phyloP scores from a whole-genome alignment of 129 eudicot species.

The Saposhnikovia divaricata region DNA sequence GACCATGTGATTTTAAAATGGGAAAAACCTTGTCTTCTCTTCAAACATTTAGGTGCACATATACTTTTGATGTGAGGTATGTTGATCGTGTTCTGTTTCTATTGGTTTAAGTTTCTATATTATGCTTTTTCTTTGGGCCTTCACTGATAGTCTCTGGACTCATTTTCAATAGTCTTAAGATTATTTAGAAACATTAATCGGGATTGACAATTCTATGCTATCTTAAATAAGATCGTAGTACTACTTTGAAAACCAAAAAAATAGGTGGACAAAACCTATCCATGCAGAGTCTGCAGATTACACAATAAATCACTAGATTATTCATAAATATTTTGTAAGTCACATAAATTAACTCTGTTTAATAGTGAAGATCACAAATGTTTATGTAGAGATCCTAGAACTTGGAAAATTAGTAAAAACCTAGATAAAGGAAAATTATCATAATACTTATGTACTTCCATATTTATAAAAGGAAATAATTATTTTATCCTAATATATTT shows the following conservation, averaged over 20 bases:
- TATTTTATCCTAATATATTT: neutral
- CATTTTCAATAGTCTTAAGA: neutral
- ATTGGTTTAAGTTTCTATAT: neutral
- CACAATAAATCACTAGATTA: neutral
- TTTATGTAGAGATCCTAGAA: neutral
- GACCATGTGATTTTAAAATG: slow-evolving; percentile 93
- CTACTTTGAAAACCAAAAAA: neutral
- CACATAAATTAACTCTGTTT: neutral
- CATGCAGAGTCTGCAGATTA: neutral
- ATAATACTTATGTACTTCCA: neutral
- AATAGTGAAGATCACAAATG: neutral
- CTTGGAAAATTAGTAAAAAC: neutral
- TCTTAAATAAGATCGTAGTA: neutral
- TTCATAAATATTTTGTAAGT: neutral
- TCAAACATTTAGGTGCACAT: slow-evolving; percentile 59
- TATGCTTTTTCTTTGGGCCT: neutral
- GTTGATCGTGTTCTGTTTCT: neutral
- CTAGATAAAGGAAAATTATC: neutral
- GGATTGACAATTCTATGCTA: neutral
- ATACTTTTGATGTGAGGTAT: slow-evolving; percentile 70
- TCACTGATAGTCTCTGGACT: neutral
- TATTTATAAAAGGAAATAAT: neutral
- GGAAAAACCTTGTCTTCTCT: slow-evolving; percentile 72
- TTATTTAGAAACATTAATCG: neutral
- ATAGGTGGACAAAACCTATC: neutral